These are phyloP conservation scores for Lentinula aciculospora DNA, from an alignment of 768 basidiomycete genomes.

Conservation along the genomic window DNA sequence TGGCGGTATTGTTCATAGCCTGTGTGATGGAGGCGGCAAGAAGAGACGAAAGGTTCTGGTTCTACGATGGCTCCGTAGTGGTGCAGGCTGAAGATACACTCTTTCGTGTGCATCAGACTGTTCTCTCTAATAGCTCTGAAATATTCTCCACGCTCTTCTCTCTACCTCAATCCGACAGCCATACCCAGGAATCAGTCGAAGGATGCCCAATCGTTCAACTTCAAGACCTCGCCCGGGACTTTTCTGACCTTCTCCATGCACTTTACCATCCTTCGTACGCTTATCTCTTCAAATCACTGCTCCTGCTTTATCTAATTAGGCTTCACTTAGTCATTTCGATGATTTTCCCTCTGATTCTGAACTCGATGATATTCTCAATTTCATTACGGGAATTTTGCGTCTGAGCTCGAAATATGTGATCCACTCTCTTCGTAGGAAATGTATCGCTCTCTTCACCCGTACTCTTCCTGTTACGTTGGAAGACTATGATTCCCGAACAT, in stretches of 20 bases:
- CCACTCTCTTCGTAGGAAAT: slow-evolving; percentile 43
- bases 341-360: slow-evolving; percentile 26
- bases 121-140: slow-evolving; percentile 51
- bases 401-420: slow-evolving; percentile 62
- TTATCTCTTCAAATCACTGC: neutral
- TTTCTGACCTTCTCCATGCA: slow-evolving; percentile 43
- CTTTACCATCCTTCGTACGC: slow-evolving; percentile 44
- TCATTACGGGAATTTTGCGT: slow-evolving; percentile 50
- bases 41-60: slow-evolving; percentile 28
- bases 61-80: slow-evolving; percentile 41
- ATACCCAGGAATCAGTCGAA: slow-evolving; percentile 33
- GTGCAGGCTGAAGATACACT: slow-evolving; percentile 32
- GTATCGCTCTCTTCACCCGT: slow-evolving; percentile 39
- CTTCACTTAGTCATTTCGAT: slow-evolving; percentile 29
- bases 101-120: slow-evolving; percentile 41
- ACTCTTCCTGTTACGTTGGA: slow-evolving; percentile 34
- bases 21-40: neutral
- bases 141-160: slow-evolving; percentile 59
- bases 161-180: slow-evolving; percentile 41
- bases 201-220: slow-evolving; percentile 46
- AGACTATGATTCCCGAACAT: slow-evolving; percentile 25
- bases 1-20: neutral
- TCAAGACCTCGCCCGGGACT: slow-evolving; percentile 41
- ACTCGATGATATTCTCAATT: slow-evolving; percentile 37
- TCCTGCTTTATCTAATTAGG: neutral